Base-by-base conservation (phyloP, 2,329 filamentous ascomycete genomes). In the Pseudocercospora fuligena region DNA sequence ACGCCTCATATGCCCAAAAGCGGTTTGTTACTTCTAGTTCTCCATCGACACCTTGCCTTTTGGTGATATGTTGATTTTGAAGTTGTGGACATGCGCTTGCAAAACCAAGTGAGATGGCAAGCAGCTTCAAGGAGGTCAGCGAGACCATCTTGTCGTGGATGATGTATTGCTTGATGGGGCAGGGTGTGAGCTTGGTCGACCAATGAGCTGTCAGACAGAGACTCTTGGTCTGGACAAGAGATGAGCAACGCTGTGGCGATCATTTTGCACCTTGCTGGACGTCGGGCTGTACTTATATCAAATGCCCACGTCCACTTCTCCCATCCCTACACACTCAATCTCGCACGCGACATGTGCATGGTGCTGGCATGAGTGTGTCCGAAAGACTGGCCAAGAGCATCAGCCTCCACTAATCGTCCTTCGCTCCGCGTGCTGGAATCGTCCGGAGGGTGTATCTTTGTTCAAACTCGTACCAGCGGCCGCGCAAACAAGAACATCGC, bases 1-100 rank as follows among this genome's bases (percentile, higher is more conserved):
- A 66, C 7, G 66, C 47, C 49, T 72, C 70, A 16, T 72, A 71
- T 11, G 68, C 69, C 70, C 70, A 73, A 29, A 68, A 66, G 33
- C 66, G 68, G 46, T 64, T 57, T 21, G 66, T 51, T 19, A 43
- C 65, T 25, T 61, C 58, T 8, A 66, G 27, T 31, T 61, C 63
- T 11, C 57, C 54, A 54, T 69, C 63, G 21, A 66, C 61, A 29
- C 66, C 64, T 53, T 68, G 63, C 23, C 66, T 33, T 57, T 66
- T 68, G 14, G 61, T 64, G 8, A 66, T 25, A 12, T 33, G 56
- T 43, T 47, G 58, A 11, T 51, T 51, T 9, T 51, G 14, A 9
- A 51, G 19, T 46, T 64, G 56, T n/a, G 63, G 63, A 54, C 63
- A 64, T 23, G 63, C 63, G 23, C 21, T 60, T 23, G 63, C 63